A percentile compares a stretch with the other conserved stretches of the same genome.
Evolutionary conservation across 2,329 filamentous ascomycete genomes (phyloP).

Genomic region (Zymoseptoria passerinii): DNA sequence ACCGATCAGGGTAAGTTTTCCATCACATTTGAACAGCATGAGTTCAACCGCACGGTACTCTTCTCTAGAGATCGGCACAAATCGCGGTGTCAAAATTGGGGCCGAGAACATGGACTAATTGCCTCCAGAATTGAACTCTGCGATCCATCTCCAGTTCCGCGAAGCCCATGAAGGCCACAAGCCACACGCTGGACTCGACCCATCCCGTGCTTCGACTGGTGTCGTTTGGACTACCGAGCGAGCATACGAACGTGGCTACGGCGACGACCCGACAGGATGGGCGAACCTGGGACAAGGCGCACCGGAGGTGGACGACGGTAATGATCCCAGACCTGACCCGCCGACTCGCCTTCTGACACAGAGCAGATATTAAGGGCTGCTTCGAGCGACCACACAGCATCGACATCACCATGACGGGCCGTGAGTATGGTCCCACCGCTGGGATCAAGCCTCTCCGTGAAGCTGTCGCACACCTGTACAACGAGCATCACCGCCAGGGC

Average conservation of each 20-base stretch:
- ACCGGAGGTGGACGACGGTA: slow-evolving; percentile 79
- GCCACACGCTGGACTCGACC: slow-evolving; percentile 83
- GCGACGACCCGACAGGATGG: slow-evolving; percentile 72
- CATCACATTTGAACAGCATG: neutral
- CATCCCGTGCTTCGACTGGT: slow-evolving; percentile 78
- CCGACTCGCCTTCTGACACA: slow-evolving; percentile 37
- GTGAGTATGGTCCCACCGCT: slow-evolving; percentile 87
- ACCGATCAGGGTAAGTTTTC: slow-evolving; percentile 16
- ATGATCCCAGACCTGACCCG: slow-evolving; percentile 46
- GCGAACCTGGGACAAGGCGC: slow-evolving; percentile 92
- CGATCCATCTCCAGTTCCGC: slow-evolving; percentile 82
- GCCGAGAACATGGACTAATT: slow-evolving; percentile 5
- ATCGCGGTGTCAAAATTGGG: neutral
- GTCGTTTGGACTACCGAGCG: slow-evolving; percentile 90
- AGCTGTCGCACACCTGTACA: slow-evolving; percentile 87
- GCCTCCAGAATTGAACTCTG: slow-evolving; percentile 63
- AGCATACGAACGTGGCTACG: slow-evolving; percentile 79
- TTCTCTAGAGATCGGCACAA: neutral
- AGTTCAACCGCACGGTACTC: neutral
- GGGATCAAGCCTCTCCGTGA: slow-evolving; percentile 86
- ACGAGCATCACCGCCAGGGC: slow-evolving; percentile 79
- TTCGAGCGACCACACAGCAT: slow-evolving; percentile 74
- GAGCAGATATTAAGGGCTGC: slow-evolving; percentile 68
- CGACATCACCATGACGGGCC: slow-evolving; percentile 65
- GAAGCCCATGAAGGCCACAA: slow-evolving; percentile 84